Evolutionary conservation across 345 rosid species (phyloP).

Genomic region (Moricandia moricandioides): DNA sequence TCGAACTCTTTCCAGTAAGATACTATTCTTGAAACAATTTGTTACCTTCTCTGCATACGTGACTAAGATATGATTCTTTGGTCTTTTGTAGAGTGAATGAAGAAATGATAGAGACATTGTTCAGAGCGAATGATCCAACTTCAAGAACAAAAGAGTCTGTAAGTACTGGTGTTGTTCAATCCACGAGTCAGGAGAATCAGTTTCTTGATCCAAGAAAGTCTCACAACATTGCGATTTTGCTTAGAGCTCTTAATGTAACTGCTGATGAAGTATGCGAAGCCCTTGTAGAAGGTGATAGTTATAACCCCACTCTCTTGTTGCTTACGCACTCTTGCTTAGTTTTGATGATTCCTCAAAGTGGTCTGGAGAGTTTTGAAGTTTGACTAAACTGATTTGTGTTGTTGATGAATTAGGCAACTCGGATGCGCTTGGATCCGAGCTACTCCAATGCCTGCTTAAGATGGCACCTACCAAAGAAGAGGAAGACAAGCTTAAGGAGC

Average conservation of each 20-base stretch:
- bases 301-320: not conserved
- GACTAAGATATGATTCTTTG: slow-evolving; percentile 14
- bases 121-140: slow-evolving; percentile 58
- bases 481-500: slow-evolving; percentile 70
- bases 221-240: slow-evolving; percentile 84
- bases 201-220: slow-evolving; percentile 91
- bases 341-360: not conserved
- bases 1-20: slow-evolving; percentile 95
- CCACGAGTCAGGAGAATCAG: slow-evolving; percentile 53
- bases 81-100: slow-evolving; percentile 71
- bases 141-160: slow-evolving; percentile 43
- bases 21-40: not conserved
- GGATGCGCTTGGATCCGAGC: slow-evolving; percentile 85
- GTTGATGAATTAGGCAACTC: slow-evolving; percentile 61
- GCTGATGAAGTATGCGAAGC: slow-evolving; percentile 93
- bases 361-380: no score
- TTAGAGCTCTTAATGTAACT: slow-evolving; percentile 91
- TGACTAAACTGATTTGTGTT: no score
- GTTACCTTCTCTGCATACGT: not conserved
- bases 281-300: slow-evolving; percentile 66
- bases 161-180: slow-evolving; percentile 32
- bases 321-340: not conserved
- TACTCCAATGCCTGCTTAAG: slow-evolving; percentile 82
- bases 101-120: slow-evolving; percentile 94
- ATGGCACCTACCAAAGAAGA: slow-evolving; percentile 97